A percentile compares a stretch with the other conserved stretches of the same genome.
Evolutionary conservation across 257 asterid species (phyloP).

Genomic region (Salvia rosmarinus): DNA sequence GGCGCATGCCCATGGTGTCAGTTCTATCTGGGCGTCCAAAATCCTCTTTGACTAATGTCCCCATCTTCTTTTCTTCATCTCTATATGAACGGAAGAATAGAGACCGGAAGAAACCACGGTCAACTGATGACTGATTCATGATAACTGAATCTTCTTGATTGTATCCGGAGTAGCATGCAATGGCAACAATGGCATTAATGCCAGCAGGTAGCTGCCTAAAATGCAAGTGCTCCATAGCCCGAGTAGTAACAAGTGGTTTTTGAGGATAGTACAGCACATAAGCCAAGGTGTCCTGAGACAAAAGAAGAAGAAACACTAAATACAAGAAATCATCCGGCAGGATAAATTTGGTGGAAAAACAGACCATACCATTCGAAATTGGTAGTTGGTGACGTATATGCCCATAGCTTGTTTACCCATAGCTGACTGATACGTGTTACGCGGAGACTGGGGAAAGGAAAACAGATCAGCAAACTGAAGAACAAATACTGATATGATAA

Average conservation of each 20-base stretch:
- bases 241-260: constrained; percentile 96
- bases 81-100: constrained; percentile 92
- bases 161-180: constrained; percentile 92
- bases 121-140: constrained; percentile 96
- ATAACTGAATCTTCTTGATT: constrained; percentile 98
- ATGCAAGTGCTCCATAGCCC: constrained; percentile 99
- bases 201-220: constrained; percentile 98
- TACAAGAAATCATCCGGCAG: background rate
- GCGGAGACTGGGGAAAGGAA: constrained; percentile 77
- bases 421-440: constrained; percentile 98
- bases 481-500: background rate
- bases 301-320: background rate
- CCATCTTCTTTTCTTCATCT: constrained; percentile 98
- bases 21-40: constrained; percentile 90
- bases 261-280: constrained; percentile 96
- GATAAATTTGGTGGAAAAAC: constrained; percentile 9
- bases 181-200: constrained; percentile 95
- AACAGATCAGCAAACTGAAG: constrained; percentile 35
- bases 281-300: constrained; percentile 86
- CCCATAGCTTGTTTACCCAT: constrained; percentile 99
- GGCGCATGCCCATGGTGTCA: constrained; percentile 98
- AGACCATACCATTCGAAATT: constrained; percentile 86
- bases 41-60: constrained; percentile 96
- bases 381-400: constrained; percentile 94
- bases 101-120: constrained; percentile 95